Evolutionary conservation across 371 early-diverging fungal species (phyloP).

Genomic region (Catenaria anguillulae): DNA sequence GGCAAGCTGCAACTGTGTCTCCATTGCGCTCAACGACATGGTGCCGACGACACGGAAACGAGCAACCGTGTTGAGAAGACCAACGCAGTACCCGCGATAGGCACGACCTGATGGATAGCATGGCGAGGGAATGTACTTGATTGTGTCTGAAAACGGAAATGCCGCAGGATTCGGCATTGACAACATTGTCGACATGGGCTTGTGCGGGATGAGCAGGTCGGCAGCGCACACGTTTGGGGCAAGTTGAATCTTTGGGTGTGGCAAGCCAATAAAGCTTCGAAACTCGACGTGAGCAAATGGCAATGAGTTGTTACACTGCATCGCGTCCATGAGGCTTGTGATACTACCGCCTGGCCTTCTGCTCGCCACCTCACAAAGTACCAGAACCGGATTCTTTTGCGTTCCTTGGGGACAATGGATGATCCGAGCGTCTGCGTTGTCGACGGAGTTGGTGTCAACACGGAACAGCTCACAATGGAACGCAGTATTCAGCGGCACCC

Average conservation of each 20-base stretch:
- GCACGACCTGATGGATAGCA: slow-evolving; percentile 10
- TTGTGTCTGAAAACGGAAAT: slow-evolving; percentile 9
- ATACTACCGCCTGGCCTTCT: slow-evolving; percentile 23
- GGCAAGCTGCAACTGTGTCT: neutral
- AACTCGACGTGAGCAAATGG: slow-evolving; percentile 23
- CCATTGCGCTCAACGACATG: neutral
- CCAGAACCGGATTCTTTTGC: neutral
- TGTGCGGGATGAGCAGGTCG: slow-evolving; percentile 23
- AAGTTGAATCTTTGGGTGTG: slow-evolving; percentile 8
- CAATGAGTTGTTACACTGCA: neutral
- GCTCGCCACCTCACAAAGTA: slow-evolving; percentile 26
- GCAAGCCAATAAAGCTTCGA: slow-evolving; percentile 16
- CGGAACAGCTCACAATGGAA: slow-evolving; percentile 28
- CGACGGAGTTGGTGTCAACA: neutral
- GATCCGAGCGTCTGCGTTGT: neutral
- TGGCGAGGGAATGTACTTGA: slow-evolving; percentile 15
- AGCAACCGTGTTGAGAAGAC: slow-evolving; percentile 22
- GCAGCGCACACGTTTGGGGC: slow-evolving; percentile 10
- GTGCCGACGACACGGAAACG: slow-evolving; percentile 9
- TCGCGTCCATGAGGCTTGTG: slow-evolving; percentile 15
- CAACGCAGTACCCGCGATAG: slow-evolving; percentile 20
- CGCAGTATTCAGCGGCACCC: slow-evolving; percentile 13
- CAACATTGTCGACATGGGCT: slow-evolving; percentile 11
- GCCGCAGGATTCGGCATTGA: slow-evolving; percentile 14
- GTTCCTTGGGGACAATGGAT: too few species aligned